Evolutionary conservation across 2,329 filamentous ascomycete genomes (phyloP).

Genomic region (Alternaria ethzedia): DNA sequence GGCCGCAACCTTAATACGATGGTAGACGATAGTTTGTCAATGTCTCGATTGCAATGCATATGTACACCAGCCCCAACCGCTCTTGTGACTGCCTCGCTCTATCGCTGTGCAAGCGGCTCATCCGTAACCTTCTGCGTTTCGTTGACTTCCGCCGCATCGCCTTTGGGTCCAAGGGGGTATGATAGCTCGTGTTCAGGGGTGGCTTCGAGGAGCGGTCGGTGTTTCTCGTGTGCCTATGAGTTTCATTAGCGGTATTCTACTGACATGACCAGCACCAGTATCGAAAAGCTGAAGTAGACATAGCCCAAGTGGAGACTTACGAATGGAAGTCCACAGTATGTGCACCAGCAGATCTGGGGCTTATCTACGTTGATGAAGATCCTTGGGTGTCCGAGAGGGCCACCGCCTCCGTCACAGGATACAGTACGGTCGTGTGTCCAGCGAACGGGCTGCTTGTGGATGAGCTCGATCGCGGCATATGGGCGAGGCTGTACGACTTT

Average conservation of each 20-base stretch:
- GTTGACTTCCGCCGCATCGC: slow-evolving; percentile 64
- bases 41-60: slow-evolving; percentile 27
- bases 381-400: slow-evolving; percentile 84
- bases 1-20: not conserved
- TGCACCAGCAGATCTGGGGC: slow-evolving; percentile 87
- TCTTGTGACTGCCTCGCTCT: not conserved
- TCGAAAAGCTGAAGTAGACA: not conserved
- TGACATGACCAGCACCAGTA: not conserved
- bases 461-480: slow-evolving; percentile 88
- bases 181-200: slow-evolving; percentile 77
- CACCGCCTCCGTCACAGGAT: slow-evolving; percentile 90
- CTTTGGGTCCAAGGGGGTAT: slow-evolving; percentile 75
- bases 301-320: slow-evolving; percentile 62
- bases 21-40: not conserved
- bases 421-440: slow-evolving; percentile 87
- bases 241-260: slow-evolving; percentile 12
- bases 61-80: slow-evolving; percentile 25
- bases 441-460: slow-evolving; percentile 92
- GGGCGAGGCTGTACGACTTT: slow-evolving; percentile 74
- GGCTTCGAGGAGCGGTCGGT: slow-evolving; percentile 83
- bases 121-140: slow-evolving; percentile 65
- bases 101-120: slow-evolving; percentile 66
- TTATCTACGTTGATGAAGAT: slow-evolving; percentile 99
- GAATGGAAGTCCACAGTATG: slow-evolving; percentile 91
- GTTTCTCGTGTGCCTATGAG: slow-evolving; percentile 82